These are phyloP conservation scores for Pilasporangium apinafurcum DNA, from an alignment of 352 stramenopile genomes.

Conservation along the genomic window DNA sequence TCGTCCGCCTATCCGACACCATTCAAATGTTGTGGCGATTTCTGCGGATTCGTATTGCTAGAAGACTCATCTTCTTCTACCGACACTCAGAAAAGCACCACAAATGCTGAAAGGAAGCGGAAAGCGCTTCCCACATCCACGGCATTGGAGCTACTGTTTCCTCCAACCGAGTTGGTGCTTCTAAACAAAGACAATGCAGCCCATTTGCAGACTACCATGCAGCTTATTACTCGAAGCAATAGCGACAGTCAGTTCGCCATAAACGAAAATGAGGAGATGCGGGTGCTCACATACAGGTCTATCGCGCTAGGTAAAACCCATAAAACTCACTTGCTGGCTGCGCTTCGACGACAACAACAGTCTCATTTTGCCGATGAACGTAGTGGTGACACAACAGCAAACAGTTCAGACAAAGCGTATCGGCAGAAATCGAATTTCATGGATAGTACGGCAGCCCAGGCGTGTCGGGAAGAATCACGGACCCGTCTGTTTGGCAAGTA, in stretches of 20 bases:
- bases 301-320: constrained; percentile 66
- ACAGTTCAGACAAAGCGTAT: not conserved
- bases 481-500: constrained; percentile 45
- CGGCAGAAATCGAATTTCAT: constrained; percentile 25
- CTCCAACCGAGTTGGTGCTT: constrained; percentile 25
- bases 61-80: constrained; percentile 7
- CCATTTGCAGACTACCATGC: constrained; percentile 25
- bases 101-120: not conserved
- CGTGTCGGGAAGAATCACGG: constrained; percentile 43
- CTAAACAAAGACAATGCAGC: constrained; percentile 30
- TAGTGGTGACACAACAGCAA: not conserved
- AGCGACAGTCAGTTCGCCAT: constrained; percentile 3
- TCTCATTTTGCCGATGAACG: not conserved
- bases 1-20: too few relatives aligned
- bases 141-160: constrained; percentile 48
- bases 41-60: constrained; percentile 50
- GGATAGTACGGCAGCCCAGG: constrained; percentile 38
- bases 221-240: constrained; percentile 17
- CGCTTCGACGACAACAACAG: constrained; percentile 5
- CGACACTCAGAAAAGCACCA: not conserved
- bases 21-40: constrained; percentile 77
- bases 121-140: constrained; percentile 14
- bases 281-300: constrained; percentile 72
- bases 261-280: constrained; percentile 16
- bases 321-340: constrained; percentile 26